phyloP scores from a whole-genome alignment of 441 rosid species.

The Oxalis stricta region DNA sequence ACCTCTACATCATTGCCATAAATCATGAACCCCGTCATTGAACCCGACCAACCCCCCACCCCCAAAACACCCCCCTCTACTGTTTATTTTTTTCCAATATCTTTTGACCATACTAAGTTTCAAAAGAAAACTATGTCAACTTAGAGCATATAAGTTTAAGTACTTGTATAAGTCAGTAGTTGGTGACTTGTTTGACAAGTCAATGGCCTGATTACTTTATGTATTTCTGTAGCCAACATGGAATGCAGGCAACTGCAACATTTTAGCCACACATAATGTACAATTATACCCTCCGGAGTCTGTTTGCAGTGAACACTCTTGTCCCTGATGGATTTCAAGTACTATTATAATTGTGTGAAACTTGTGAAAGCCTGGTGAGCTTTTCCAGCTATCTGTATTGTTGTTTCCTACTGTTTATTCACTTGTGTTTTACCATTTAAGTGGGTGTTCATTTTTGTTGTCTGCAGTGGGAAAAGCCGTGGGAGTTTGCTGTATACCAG shows the following conservation, averaged over 20 bases:
- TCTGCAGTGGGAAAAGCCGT: constrained; percentile 85
- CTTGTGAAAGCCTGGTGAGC: constrained; percentile 64
- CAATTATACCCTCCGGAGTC: constrained; percentile 40
- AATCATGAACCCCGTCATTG: no score
- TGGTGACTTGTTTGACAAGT: no score
- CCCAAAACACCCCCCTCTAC: no score
- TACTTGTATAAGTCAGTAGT: no score
- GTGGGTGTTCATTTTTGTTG: constrained; percentile 8
- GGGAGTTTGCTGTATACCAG: constrained; percentile 50
- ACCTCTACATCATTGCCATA: no score
- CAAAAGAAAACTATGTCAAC: no score
- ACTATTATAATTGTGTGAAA: constrained; percentile 66
- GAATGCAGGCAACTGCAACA: constrained; percentile 19
- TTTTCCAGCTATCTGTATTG: constrained; percentile 2
- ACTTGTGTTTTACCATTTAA: neutral
- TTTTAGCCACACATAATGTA: constrained; percentile 15
- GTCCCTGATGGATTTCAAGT: constrained; percentile 90
- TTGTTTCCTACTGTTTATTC: constrained; percentile 6
- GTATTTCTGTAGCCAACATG: constrained; percentile 16
- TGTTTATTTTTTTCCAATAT: no score
- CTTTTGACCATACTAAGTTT: no score
- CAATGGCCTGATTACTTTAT: neutral
- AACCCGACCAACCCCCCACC: no score
- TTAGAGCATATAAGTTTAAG: no score
- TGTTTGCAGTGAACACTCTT: constrained; percentile 88